These are phyloP conservation scores for Datisca glomerata DNA, from an alignment of 306 rosid genomes.

Conservation along the genomic window DNA sequence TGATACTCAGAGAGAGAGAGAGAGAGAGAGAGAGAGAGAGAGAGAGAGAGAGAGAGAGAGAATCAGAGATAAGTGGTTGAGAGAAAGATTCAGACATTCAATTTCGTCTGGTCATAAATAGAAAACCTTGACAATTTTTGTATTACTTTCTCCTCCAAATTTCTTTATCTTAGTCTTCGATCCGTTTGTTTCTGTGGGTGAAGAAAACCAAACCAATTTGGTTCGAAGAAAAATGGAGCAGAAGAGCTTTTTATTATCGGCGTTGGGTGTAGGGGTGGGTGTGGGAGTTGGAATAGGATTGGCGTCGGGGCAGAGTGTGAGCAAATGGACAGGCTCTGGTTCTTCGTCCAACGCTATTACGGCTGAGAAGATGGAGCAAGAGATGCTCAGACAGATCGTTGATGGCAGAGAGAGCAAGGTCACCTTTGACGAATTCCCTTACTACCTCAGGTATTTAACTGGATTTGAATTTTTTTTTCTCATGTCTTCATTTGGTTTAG, in stretches of 20 bases:
- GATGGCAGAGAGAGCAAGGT: slow-evolving; percentile 70
- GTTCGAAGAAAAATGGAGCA: slow-evolving; percentile 46
- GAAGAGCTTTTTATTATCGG: slow-evolving; percentile 58
- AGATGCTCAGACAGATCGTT: slow-evolving; percentile 43
- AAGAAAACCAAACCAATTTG: background rate
- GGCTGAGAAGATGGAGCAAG: slow-evolving; percentile 43
- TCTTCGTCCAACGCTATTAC: slow-evolving; percentile 24
- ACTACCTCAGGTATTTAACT: slow-evolving; percentile 46
- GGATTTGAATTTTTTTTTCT: no score
- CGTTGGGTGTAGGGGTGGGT: slow-evolving; percentile 77
- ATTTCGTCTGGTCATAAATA: background rate
- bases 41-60: background rate
- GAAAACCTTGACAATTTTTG: background rate
- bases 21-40: background rate
- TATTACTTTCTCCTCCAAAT: background rate
- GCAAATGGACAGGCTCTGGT: slow-evolving; percentile 28
- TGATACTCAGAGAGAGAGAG: background rate
- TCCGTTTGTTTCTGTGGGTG: background rate
- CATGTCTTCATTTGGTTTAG: no score
- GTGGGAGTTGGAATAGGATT: slow-evolving; percentile 82
- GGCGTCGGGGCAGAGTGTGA: slow-evolving; percentile 60
- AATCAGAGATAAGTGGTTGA: background rate
- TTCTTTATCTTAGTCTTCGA: background rate
- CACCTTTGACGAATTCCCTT: slow-evolving; percentile 73
- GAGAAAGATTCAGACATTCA: background rate